phyloP scores from a whole-genome alignment of 2,329 filamentous ascomycete genomes.

The Phoma sp. region DNA sequence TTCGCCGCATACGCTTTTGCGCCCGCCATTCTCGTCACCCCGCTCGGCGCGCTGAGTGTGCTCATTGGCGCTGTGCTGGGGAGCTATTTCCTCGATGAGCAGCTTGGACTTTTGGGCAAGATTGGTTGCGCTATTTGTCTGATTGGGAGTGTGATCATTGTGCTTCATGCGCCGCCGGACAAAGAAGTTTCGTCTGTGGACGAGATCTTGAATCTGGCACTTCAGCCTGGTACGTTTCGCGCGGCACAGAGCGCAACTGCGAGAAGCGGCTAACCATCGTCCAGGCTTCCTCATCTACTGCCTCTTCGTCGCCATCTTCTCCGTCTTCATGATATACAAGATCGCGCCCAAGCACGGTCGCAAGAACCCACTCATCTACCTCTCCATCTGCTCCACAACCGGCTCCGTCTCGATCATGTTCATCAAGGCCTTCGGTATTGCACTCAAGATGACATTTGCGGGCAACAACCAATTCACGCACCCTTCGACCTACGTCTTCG shows the following conservation, averaged over 20 bases:
- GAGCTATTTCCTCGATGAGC: constrained; percentile 91
- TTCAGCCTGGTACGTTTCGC: constrained; percentile 77
- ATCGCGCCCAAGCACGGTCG: constrained; percentile 88
- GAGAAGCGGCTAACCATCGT: constrained; percentile 18
- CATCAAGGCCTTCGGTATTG: constrained; percentile 97
- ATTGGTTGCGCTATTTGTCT: constrained; percentile 95
- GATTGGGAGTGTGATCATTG: constrained; percentile 95
- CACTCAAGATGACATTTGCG: constrained; percentile 89
- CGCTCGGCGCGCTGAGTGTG: constrained; percentile 90
- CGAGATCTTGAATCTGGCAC: constrained; percentile 86
- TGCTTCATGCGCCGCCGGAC: constrained; percentile 94
- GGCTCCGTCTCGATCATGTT: constrained; percentile 99
- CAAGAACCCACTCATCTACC: constrained; percentile 93
- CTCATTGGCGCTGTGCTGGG: constrained; percentile 93
- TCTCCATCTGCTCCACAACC: constrained; percentile 97
- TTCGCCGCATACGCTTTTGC: constrained; percentile 98
- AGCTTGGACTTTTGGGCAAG: constrained; percentile 88
- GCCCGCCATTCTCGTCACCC: constrained; percentile 97
- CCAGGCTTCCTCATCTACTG: constrained; percentile 91
- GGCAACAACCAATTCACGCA: constrained; percentile 96
- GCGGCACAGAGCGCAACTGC: not conserved
- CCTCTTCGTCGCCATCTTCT: constrained; percentile 78
- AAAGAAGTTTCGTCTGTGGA: constrained; percentile 90
- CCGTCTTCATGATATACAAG: constrained; percentile 94
- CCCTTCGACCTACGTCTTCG: constrained; percentile 95